These are phyloP conservation scores for Claviceps purpurea DNA, from an alignment of 2,329 filamentous ascomycete species.

Conservation along the genomic window DNA sequence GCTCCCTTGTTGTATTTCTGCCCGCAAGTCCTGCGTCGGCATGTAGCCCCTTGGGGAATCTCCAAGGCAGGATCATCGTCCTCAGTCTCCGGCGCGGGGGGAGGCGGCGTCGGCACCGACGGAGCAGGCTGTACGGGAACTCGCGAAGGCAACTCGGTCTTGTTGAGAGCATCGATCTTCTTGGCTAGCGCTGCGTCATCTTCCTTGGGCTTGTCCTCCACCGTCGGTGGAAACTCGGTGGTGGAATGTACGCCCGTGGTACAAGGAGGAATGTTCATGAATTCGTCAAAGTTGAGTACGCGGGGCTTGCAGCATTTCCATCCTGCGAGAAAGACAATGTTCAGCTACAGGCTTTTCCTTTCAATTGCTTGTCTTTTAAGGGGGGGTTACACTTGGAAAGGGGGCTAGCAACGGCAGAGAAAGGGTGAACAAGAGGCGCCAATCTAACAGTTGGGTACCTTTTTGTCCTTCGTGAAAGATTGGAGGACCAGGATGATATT, in stretches of 20 bases:
- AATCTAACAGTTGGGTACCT: slow-evolving; percentile 40
- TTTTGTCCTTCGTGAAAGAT: slow-evolving; percentile 98
- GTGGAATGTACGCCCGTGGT: slow-evolving; percentile 87
- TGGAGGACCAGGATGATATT: slow-evolving; percentile 86
- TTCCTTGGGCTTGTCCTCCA: slow-evolving; percentile 43
- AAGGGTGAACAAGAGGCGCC: background rate
- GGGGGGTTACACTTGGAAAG: background rate
- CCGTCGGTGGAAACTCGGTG: slow-evolving; percentile 53
- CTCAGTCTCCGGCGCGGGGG: slow-evolving; percentile 63
- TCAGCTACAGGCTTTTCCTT: background rate
- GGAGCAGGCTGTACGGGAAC: slow-evolving; percentile 28
- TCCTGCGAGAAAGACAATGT: slow-evolving; percentile 36
- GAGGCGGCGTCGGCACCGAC: slow-evolving; percentile 37
- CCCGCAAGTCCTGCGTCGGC: slow-evolving; percentile 66
- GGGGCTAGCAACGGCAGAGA: no score
- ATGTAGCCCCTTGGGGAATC: slow-evolving; percentile 61
- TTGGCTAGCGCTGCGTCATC: slow-evolving; percentile 27
- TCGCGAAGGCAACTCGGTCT: slow-evolving; percentile 24
- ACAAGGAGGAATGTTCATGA: slow-evolving; percentile 83
- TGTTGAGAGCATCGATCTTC: slow-evolving; percentile 39
- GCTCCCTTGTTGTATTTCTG: slow-evolving; percentile 47
- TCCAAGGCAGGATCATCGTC: slow-evolving; percentile 67
- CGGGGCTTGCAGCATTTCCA: slow-evolving; percentile 99
- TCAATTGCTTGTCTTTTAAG: background rate
- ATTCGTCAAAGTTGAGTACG: slow-evolving; percentile 95